Base-by-base conservation (phyloP, 192 early-diverging fungal genomes). In the Globomyces pollinis-pini region DNA sequence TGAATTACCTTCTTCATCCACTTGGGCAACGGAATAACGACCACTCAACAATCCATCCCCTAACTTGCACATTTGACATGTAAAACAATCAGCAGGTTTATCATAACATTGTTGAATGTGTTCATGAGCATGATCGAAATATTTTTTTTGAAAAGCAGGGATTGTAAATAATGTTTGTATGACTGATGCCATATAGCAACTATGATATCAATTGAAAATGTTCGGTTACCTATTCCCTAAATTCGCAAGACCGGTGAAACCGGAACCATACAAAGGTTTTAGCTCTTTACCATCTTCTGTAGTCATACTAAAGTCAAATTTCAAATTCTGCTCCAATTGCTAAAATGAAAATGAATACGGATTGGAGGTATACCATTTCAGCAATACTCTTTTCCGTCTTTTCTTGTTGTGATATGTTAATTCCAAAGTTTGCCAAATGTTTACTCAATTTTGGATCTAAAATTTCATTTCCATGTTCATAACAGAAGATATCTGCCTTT, bases 301-400 rank as follows among this genome's bases (percentile, higher is more conserved):
- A 2, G 87, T 88, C 96, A 99, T 99, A 65, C 86, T 90, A 65
- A 97, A 97, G 61, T 96, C 91, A 78, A 96, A 96, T 68, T 88
- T 89, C 50, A 92, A 73, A 65, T 98, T 98, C 65, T 96, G 89
- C 50, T 96, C 96, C 54, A 98, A 67, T 80, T 96, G 88, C n/a
- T n/a, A n/a, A n/a, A n/a, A n/a, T n/a, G n/a, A n/a, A n/a, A n/a
- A n/a, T 87, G 88, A 49, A 58, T 11, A 8, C 21, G 50, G 50
- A 61, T 9, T 38, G 57, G 32, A 87, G 86, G n/a, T n/a, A n/a
- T n/a, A n/a, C n/a, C 80, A 99, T 71, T 69, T 99, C 96, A 0
- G 88, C 85, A 34, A 96, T 68, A 55, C 81, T 88, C 68, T 91
- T 95, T 64, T 91, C 89, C 0, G 94, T 96, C 78, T 97, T 96